Evolutionary conservation across 2,329 filamentous ascomycete species (phyloP), one percentile per base, ranked within the genome.

Genomic region (Colletotrichum sp.): DNA sequence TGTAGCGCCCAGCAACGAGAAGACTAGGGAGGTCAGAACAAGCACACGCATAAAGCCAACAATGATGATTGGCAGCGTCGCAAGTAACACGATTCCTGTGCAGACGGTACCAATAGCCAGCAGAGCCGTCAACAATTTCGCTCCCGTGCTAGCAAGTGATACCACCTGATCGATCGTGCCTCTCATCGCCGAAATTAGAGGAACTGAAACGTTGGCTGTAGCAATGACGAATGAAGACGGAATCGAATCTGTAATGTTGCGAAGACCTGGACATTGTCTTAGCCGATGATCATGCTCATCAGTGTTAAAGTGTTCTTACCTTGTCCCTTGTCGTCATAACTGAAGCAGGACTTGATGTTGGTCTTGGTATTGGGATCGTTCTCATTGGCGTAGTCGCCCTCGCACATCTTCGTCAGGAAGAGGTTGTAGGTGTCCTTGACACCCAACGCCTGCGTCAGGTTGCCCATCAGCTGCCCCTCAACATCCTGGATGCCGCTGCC

Each of bases 371-470:
- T 55, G 1, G 75, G 73, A 21, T 78, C 39, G n/a, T 75, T 60
- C 3, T 70, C 32, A 32, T 78, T 36, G 12, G 32, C 66, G 21
- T 73, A 79, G 44, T 66, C 66, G 9, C 79, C 79, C 62, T 80
- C 79, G 75, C 80, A 81, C 36, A 78, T 77, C 26, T 78, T 71
- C 18, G 75, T 78, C 8, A 79, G 52, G 52, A 77, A 80, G 12
- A 81, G 72, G 8, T 70, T 66, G 68, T 81, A 81, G 8, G 69
- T 71, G 18, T 81, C 78, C 62, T 77, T 78, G 39, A 81, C 28
- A 9, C 79, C 79, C 26, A 81, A 32, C 4, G 71, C 66, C 71
- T 77, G 26, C 2, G 77, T 78, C 57, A 81, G 36, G 60, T 79
- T 80, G 6, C 75, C 74, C n/a, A 81, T 21, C 8, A 81, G 70